Percentiles rank a stretch among this genome's conserved stretches.
phyloP scores from a whole-genome alignment of 257 asterid genomes.

The Solanum chaucha region DNA sequence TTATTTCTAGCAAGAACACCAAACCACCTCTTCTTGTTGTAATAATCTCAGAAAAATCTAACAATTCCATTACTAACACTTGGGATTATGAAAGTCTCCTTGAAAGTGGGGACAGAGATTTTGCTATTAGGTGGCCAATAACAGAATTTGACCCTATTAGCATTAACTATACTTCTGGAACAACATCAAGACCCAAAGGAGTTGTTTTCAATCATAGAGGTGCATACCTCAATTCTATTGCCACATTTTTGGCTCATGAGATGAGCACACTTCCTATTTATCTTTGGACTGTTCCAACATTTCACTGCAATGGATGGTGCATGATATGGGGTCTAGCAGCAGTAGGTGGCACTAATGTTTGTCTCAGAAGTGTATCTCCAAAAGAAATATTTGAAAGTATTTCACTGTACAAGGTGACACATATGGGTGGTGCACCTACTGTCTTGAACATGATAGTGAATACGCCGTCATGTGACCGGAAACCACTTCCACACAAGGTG shows the following conservation, averaged over 20 bases:
- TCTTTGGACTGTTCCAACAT: constrained; percentile 30
- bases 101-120: constrained; percentile 12
- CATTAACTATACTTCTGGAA: constrained; percentile 28
- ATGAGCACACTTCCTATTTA: constrained; percentile 16
- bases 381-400: constrained; percentile 1
- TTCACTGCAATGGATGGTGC: constrained; percentile 37
- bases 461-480: background rate
- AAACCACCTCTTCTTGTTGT: background rate
- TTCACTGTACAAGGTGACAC: background rate
- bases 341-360: constrained; percentile 26
- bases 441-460: background rate
- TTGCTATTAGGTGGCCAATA: constrained; percentile 16
- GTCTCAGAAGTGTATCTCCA: constrained; percentile 22
- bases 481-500: too few species aligned
- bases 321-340: constrained; percentile 25
- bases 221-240: constrained; percentile 26
- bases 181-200: constrained; percentile 29
- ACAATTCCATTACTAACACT: background rate
- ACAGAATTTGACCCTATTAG: constrained; percentile 24
- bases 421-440: background rate
- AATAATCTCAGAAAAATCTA: constrained; percentile 8
- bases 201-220: constrained; percentile 28
- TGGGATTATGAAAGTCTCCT: constrained; percentile 14
- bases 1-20: constrained; percentile 5
- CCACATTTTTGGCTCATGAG: constrained; percentile 15